phyloP scores from a whole-genome alignment of 371 early-diverging fungal genomes.

The Dipsacomyces acuminosporus region DNA sequence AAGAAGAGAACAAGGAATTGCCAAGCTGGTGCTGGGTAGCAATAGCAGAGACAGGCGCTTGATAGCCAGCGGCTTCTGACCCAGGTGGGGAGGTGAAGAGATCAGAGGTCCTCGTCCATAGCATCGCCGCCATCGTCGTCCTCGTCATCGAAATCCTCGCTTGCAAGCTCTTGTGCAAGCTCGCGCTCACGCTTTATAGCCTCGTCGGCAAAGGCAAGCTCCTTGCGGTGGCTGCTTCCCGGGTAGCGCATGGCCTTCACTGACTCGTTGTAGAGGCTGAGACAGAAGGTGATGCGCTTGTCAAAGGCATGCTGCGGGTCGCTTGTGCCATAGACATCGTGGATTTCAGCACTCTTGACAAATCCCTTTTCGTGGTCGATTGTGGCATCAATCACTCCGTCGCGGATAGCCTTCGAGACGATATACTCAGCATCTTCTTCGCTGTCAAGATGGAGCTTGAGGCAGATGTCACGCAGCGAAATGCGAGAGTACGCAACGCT shows the following conservation, averaged over 20 bases:
- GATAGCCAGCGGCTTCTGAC: too few relatives aligned
- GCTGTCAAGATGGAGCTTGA: conserved; percentile 91
- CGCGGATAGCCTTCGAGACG: conserved; percentile 97
- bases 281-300: conserved; percentile 90
- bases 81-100: not conserved
- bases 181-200: conserved; percentile 87
- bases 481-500: conserved; percentile 91
- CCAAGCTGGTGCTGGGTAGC: too few relatives aligned
- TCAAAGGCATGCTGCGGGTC: conserved; percentile 95
- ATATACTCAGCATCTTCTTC: conserved; percentile 98
- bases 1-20: conserved; percentile 1
- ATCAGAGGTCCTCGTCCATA: conserved; percentile 36
- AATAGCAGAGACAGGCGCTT: too few relatives aligned
- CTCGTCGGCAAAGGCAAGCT: conserved; percentile 79
- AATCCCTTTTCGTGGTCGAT: conserved; percentile 91
- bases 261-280: conserved; percentile 91
- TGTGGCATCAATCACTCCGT: conserved; percentile 95
- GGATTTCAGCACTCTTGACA: conserved; percentile 88
- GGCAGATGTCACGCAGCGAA: conserved; percentile 91
- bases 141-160: conserved; percentile 78
- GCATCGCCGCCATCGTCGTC: conserved; percentile 58
- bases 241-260: conserved; percentile 98
- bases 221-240: conserved; percentile 68
- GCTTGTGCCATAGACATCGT: conserved; percentile 90
- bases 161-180: conserved; percentile 85